Evolutionary conservation across 805 yeast genomes (phyloP), one percentile per base, ranked within the genome.

Genomic region (Wickerhamiella siamensis): DNA sequence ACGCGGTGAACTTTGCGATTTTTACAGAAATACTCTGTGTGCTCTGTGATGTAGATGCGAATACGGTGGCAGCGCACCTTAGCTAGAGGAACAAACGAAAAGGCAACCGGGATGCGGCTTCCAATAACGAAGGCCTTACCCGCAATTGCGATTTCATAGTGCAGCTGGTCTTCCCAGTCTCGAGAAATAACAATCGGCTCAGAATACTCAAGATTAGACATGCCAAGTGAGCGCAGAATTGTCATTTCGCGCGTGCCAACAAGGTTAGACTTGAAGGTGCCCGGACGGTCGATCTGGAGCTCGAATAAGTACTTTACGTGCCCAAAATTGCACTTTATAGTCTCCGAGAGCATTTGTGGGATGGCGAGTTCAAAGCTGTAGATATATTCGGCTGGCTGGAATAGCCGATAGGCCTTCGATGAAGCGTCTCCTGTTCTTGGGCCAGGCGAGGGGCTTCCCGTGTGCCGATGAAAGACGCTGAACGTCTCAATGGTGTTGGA

Each of bases 111-210:
- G 40, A 91, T 62, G 51, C 72, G 76, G 2, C 88, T 77, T 56
- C 93, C 86, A 39, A 91, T 67, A 6, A 93, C 77, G 41, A 91
- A 75, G 21, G 86, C 78, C 58, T 88, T 91, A 21, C 95, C 83
- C 1, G 94, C 93, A 41, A 91, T 78, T 16, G 86, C 76, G 35
- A 91, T 84, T 54, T 91, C 96, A 56, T 91, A 91, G 50, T 78
- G 77, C 26, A 91, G 61, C 56, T 82, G 83, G 56, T 83, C 86
- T 58, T 88, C 97, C 98, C 98, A 91, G 49, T 83, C 88, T 45
- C 94, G 70, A 21, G 79, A 70, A 31, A 91, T 84, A 4, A 84
- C 82, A 41, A 91, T 88, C 0, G 98, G 97, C 56, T 91, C 98
- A 47, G 80, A 77, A 54, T 82, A 88, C 57, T 91, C 97, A 19